A percentile compares a stretch with the other conserved stretches of the same genome.
These are phyloP conservation scores for Barbatosphaeria neglecta DNA, from an alignment of 495 filamentous ascomycete genomes.

Conservation along the genomic window DNA sequence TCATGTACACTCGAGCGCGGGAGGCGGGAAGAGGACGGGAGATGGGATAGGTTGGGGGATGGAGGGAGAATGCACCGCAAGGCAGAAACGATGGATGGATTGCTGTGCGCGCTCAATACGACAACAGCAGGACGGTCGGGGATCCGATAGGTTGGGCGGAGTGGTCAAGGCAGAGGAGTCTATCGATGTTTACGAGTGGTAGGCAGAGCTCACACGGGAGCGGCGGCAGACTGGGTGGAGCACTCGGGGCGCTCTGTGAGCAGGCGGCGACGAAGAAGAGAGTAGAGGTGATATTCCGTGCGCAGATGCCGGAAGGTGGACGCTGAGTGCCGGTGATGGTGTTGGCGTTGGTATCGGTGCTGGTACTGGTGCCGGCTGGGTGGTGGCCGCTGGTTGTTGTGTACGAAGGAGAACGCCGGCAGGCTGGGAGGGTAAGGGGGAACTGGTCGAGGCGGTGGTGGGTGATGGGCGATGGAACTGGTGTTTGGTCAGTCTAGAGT, in stretches of 20 bases:
- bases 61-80: slow-evolving; percentile 10
- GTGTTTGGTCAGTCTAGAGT: not conserved
- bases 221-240: not conserved
- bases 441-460: not conserved
- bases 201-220: not conserved
- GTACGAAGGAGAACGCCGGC: not conserved
- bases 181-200: not conserved
- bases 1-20: slow-evolving; percentile 31
- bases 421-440: not conserved
- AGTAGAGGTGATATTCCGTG: no score
- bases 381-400: not conserved
- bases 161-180: slow-evolving; percentile 12
- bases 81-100: slow-evolving; percentile 8
- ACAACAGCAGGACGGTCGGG: slow-evolving; percentile 7
- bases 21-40: slow-evolving; percentile 1
- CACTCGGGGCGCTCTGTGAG: not conserved
- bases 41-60: slow-evolving; percentile 1
- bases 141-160: slow-evolving; percentile 26
- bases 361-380: not conserved
- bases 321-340: no score
- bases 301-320: not conserved
- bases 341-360: no score
- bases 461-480: not conserved
- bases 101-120: not conserved
- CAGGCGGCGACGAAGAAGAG: not conserved